A percentile compares a stretch with the other conserved stretches of the same genome.
Conservation (phyloP, 2,329 filamentous ascomycete species). For the Aspergillus pseudotamarii region DNA sequence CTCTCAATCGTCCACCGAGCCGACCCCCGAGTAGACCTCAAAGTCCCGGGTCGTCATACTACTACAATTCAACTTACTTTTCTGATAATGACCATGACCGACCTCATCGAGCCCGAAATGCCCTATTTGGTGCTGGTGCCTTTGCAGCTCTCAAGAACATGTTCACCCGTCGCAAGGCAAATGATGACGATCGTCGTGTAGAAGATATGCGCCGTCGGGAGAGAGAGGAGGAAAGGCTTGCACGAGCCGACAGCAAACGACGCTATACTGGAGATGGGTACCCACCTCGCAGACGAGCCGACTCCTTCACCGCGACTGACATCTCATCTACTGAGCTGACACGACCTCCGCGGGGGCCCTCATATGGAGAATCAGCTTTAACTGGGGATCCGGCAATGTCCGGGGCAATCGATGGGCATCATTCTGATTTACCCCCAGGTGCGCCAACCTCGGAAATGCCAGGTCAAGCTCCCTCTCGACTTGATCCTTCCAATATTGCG, state of each 20-base stretch:
- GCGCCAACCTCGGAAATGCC: constrained; percentile 42
- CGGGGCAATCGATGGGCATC: constrained; percentile 32
- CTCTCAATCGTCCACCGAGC: constrained; percentile 38
- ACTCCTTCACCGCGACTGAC: constrained; percentile 40
- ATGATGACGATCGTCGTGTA: constrained; percentile 62
- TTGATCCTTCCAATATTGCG: constrained; percentile 29
- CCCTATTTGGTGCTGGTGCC: constrained; percentile 68
- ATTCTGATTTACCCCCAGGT: constrained; percentile 42
- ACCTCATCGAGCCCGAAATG: constrained; percentile 59
- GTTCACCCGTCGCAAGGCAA: constrained; percentile 61
- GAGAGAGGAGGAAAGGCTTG: constrained; percentile 55
- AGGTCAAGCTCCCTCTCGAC: constrained; percentile 23
- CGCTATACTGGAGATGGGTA: constrained; percentile 71
- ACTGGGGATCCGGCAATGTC: constrained; percentile 34
- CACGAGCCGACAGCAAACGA: constrained; percentile 58
- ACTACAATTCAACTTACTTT: constrained; percentile 44
- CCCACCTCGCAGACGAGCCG: constrained; percentile 35
- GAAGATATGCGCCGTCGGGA: constrained; percentile 56
- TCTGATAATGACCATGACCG: constrained; percentile 47
- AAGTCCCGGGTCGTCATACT: constrained; percentile 39
- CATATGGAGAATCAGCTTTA: constrained; percentile 38
- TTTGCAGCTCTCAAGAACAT: constrained; percentile 61
- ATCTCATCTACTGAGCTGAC: constrained; percentile 40
- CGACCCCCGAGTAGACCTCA: constrained; percentile 37
- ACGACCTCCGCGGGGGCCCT: constrained; percentile 30